A percentile compares a stretch with the other conserved stretches of the same genome.
These are phyloP conservation scores for Cystobasidium ongulense DNA, from an alignment of 768 basidiomycete genomes.

Conservation along the genomic window DNA sequence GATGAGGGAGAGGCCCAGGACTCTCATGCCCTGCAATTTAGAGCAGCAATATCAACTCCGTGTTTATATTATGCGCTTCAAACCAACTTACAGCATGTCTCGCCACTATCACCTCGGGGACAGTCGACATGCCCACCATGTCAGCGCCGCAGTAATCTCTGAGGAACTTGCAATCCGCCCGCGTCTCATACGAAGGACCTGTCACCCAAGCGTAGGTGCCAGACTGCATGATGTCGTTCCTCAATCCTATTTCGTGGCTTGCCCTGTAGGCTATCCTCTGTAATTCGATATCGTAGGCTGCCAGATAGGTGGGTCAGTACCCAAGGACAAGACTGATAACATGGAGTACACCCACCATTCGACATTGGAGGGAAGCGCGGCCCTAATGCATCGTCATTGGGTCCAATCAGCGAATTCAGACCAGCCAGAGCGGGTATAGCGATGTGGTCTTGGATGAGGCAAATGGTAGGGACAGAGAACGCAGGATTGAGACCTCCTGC, in stretches of 20 bases:
- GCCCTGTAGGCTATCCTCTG: constrained; percentile 67
- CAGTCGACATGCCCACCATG: constrained; percentile 90
- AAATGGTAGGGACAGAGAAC: constrained; percentile 73
- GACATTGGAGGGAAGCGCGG: constrained; percentile 76
- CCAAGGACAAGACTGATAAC: neutral
- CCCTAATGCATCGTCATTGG: constrained; percentile 52
- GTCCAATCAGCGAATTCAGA: constrained; percentile 68
- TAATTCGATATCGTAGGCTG: constrained; percentile 60
- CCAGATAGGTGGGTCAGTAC: neutral
- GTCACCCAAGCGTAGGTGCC: constrained; percentile 80
- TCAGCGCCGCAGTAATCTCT: constrained; percentile 62
- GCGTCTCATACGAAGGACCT: constrained; percentile 82
- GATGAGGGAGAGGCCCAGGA: constrained; percentile 71
- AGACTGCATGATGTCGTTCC: constrained; percentile 58
- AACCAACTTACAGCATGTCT: constrained; percentile 34
- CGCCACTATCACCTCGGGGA: constrained; percentile 78
- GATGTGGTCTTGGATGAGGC: constrained; percentile 69
- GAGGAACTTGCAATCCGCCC: constrained; percentile 74
- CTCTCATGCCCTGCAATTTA: constrained; percentile 57
- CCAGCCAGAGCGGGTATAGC: constrained; percentile 33
- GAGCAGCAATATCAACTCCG: neutral
- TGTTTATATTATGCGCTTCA: neutral
- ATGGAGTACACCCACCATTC: constrained; percentile 47
- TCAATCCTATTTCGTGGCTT: constrained; percentile 56
- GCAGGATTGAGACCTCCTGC: constrained; percentile 68